Percentiles rank a stretch among this genome's conserved stretches.
Conservation (phyloP, 2,329 filamentous ascomycete genomes). For the Nothophaeocryptopus gaeumannii region DNA sequence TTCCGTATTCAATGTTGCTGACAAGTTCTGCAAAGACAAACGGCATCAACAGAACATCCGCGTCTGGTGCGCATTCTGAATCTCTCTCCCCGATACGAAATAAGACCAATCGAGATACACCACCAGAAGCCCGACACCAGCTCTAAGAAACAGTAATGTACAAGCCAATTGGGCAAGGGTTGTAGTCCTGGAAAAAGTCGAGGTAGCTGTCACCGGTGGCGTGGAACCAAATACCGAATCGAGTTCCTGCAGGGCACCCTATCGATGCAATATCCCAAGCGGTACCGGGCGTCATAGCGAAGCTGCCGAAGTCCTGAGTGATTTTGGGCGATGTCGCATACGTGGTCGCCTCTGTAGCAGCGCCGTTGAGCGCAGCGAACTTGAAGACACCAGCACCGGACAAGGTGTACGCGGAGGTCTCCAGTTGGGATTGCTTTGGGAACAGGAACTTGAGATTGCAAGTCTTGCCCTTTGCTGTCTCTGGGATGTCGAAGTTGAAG, state of each 20-base stretch:
- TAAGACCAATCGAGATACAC: no score
- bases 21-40: no score
- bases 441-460: conserved; percentile 66
- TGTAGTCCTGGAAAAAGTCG: conserved; percentile 19
- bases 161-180: conserved; percentile 7
- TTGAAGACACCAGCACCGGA: conserved; percentile 16
- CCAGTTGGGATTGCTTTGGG: conserved; percentile 55
- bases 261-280: conserved; percentile 18
- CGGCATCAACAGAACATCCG: no score
- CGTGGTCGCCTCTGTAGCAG: conserved; percentile 51
- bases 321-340: conserved; percentile 42
- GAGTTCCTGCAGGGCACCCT: conserved; percentile 18
- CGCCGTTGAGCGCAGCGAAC: conserved; percentile 41
- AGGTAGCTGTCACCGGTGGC: conserved; percentile 14
- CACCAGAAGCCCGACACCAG: background rate
- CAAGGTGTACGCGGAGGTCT: conserved; percentile 58
- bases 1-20: no score
- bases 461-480: conserved; percentile 52
- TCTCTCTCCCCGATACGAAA: no score
- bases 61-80: no score
- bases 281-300: conserved; percentile 16
- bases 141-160: conserved; percentile 1
- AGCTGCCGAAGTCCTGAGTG: conserved; percentile 11
- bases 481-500: conserved; percentile 68
- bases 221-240: conserved; percentile 16